Evolutionary conservation across 2,329 filamentous ascomycete genomes (phyloP).

Genomic region (Dactylellina parvicollis): DNA sequence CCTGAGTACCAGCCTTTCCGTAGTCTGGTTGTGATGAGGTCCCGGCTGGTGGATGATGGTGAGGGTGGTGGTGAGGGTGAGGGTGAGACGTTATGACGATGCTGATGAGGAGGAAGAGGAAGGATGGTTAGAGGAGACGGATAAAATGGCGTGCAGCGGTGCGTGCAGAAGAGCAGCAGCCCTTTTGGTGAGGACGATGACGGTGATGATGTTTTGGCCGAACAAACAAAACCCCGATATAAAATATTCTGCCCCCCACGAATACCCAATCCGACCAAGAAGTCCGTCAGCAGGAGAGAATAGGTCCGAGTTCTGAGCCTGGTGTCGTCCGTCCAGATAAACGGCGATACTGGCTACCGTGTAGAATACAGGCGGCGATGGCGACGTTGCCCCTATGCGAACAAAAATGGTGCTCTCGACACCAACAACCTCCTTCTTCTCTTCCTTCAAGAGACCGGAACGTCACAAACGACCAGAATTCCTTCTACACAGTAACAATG

Average conservation of each 20-base stretch:
- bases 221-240: not conserved
- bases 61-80: not conserved
- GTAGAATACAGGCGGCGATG: not conserved
- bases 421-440: not conserved
- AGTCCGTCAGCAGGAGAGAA: too few relatives aligned
- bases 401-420: not conserved
- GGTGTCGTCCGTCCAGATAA: too few relatives aligned
- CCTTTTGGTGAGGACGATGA: not conserved
- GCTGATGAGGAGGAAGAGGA: not conserved
- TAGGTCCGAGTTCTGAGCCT: too few relatives aligned
- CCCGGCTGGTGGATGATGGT: not conserved
- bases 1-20: too few relatives aligned
- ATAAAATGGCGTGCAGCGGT: not conserved
- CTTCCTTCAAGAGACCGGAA: constrained; percentile 18
- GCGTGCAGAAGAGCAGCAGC: constrained; percentile 1
- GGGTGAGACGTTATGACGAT: too few relatives aligned
- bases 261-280: constrained; percentile 2
- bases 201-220: not conserved
- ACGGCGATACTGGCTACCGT: too few relatives aligned
- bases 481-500: constrained; percentile 29
- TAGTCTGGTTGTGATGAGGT: not conserved
- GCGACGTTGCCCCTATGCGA: not conserved
- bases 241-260: not conserved
- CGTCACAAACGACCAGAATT: constrained; percentile 31
- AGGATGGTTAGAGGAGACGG: constrained; percentile 1